phyloP scores from a whole-genome alignment of 2,329 filamentous ascomycete genomes.

The Aspergillus tamarii region DNA sequence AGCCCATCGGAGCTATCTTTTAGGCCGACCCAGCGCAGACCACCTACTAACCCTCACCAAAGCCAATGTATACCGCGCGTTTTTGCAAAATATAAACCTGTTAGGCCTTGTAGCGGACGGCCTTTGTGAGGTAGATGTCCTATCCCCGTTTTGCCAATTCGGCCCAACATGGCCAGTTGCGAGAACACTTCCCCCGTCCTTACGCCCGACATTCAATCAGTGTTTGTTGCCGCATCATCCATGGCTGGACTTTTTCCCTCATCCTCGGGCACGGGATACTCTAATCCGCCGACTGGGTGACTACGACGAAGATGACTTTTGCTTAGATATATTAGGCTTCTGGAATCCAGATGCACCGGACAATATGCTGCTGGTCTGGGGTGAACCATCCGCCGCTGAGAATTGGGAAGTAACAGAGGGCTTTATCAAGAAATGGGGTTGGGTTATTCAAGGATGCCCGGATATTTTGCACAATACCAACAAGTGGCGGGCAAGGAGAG shows the following conservation, averaged over 20 bases:
- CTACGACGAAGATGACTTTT: conserved; percentile 31
- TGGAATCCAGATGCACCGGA: not conserved
- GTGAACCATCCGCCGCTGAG: conserved; percentile 42
- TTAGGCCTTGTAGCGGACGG: conserved; percentile 26
- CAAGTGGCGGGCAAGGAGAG: conserved; percentile 8
- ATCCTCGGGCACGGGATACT: conserved; percentile 44
- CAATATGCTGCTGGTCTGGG: conserved; percentile 48
- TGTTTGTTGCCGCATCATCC: conserved; percentile 41
- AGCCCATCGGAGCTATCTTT: too few relatives aligned
- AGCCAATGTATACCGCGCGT: conserved; percentile 42
- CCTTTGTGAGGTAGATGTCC: not conserved
- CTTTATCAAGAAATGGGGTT: conserved; percentile 49
- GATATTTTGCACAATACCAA: conserved; percentile 13
- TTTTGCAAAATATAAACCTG: conserved; percentile 31
- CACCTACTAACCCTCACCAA: conserved; percentile 40
- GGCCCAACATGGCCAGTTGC: not conserved
- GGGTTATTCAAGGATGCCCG: conserved; percentile 7
- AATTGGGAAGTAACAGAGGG: conserved; percentile 50
- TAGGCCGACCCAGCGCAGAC: conserved; percentile 18
- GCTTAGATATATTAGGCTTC: not conserved
- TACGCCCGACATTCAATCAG: conserved; percentile 34
- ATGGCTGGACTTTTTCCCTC: conserved; percentile 32
- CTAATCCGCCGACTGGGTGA: conserved; percentile 30
- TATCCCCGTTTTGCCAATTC: not conserved
- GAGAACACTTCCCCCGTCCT: not conserved